Conservation (phyloP, 495 filamentous ascomycete genomes). For the Aspergillus panamensis region DNA sequence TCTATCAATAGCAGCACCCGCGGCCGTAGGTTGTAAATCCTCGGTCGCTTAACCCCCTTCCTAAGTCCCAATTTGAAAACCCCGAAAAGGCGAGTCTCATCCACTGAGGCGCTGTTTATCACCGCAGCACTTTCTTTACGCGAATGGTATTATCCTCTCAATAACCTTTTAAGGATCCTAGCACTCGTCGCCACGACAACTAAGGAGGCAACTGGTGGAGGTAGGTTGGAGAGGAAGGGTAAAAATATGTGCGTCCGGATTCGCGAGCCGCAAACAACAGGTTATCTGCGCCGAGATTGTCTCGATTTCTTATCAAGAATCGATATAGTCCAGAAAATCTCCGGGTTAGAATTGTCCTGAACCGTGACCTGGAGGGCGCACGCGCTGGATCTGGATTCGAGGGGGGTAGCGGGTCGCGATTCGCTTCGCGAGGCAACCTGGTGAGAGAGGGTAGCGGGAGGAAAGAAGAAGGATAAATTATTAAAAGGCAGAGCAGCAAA, state of each 20-base stretch:
- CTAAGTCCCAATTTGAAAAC: slow-evolving; percentile 8
- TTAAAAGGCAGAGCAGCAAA: slow-evolving; percentile 14
- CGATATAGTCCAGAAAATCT: slow-evolving; percentile 3
- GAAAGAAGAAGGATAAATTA: not conserved
- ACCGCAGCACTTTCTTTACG: not conserved
- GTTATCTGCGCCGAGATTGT: not conserved
- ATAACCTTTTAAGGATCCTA: not conserved
- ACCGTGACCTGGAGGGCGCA: slow-evolving; percentile 7
- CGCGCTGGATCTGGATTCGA: slow-evolving; percentile 13
- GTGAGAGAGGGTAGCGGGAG: not conserved
- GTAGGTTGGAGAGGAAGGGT: not conserved
- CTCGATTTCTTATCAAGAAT: not conserved
- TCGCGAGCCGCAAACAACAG: slow-evolving; percentile 2
- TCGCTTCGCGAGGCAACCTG: slow-evolving; percentile 17
- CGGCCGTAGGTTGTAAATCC: not conserved
- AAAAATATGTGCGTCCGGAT: slow-evolving; percentile 10
- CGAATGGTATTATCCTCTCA: not conserved
- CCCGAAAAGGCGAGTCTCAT: slow-evolving; percentile 16
- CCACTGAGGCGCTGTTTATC: slow-evolving; percentile 4
- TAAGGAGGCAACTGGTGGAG: slow-evolving; percentile 12
- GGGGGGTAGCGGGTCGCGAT: slow-evolving; percentile 14
- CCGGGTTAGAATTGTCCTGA: not conserved
- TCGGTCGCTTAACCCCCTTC: slow-evolving; percentile 17
- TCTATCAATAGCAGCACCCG: slow-evolving; percentile 18
- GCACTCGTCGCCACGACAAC: slow-evolving; percentile 14